Evolutionary conservation across 805 yeast species (phyloP), one percentile per base, ranked within the genome.

Genomic region (Sungouiozyma ichnusensis): DNA sequence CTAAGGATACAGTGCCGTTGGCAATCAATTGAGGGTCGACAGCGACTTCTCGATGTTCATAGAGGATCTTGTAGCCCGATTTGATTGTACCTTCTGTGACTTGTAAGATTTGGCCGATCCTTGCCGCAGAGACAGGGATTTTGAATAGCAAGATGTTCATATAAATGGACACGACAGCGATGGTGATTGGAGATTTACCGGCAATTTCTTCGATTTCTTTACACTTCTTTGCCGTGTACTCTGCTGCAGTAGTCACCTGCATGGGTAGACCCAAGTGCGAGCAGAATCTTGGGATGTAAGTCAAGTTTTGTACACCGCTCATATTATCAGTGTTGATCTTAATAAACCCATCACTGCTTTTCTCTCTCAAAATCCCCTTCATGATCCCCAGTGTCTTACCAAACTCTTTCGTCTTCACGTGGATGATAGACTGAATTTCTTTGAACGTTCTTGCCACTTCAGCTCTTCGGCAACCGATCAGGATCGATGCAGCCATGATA

Each of bases 71-170:
- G 60, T 86, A 92, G 36, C 92, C 80, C 1, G 96, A 85, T 62
- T 92, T 86, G 53, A 92, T 88, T 1, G 98, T 92, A 51, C 97
- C 97, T 59, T 92, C 98, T 54, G 95, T 84, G 16, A 92, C 97
- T 52, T 96, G 97, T 15, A 96, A 77, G 53, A 84, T 84, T 51
- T 86, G 95, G 11, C 95, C 85, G 43, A 92, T 90, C 55, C 77
- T 82, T 1, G 81, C 66, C 0, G 95, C 88, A 3, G 83, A 69
- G 32, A 85, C 68, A 40, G 78, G 82, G 31, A 81, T 79, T 36
- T 83, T 83, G 60, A 88, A 88, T n/a, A 92, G 66, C n/a, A 85
- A 68, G 3, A 90, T 83, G 5, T 95, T 85, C 84, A 92, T 81
- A 65, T 90, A 92, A 38, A 92, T 90, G 4, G 92, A 94, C 1